phyloP scores from a whole-genome alignment of 306 rosid genomes.

The Crataegus laevigata region DNA sequence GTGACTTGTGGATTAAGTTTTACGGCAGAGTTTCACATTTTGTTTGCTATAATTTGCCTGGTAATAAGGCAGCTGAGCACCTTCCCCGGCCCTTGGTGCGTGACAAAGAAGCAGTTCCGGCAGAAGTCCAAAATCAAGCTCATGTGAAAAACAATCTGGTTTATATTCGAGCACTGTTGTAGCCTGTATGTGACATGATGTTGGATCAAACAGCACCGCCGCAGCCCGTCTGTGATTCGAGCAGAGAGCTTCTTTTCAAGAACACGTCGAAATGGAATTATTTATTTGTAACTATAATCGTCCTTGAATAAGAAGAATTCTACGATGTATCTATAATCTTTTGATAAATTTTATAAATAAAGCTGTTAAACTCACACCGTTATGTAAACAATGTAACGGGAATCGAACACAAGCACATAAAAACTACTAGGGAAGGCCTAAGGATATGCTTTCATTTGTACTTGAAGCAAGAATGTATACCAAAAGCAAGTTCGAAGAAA shows the following conservation, averaged over 20 bases:
- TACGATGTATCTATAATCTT: too few species aligned
- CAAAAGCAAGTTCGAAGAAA: too few species aligned
- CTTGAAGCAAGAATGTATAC: too few species aligned
- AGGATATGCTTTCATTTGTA: too few species aligned
- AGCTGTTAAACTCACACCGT: too few species aligned
- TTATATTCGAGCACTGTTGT: too few species aligned
- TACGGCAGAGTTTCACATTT: neutral
- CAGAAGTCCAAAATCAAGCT: constrained; percentile 50
- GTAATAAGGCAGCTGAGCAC: constrained; percentile 59
- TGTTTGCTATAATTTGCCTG: constrained; percentile 6
- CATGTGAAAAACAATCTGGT: constrained; percentile 22
- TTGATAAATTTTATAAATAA: too few species aligned
- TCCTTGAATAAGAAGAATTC: too few species aligned
- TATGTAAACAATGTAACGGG: too few species aligned
- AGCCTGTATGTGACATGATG: neutral
- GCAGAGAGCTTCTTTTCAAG: neutral
- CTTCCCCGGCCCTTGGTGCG: constrained; percentile 75
- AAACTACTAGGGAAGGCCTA: too few species aligned
- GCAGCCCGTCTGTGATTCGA: neutral
- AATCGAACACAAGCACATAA: too few species aligned
- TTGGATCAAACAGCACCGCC: neutral
- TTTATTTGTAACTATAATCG: too few species aligned
- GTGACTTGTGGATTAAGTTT: neutral
- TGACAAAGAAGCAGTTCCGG: constrained; percentile 57
- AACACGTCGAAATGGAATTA: neutral